phyloP scores from a whole-genome alignment of 2,329 filamentous ascomycete species.

The Fusarium bulbicola region DNA sequence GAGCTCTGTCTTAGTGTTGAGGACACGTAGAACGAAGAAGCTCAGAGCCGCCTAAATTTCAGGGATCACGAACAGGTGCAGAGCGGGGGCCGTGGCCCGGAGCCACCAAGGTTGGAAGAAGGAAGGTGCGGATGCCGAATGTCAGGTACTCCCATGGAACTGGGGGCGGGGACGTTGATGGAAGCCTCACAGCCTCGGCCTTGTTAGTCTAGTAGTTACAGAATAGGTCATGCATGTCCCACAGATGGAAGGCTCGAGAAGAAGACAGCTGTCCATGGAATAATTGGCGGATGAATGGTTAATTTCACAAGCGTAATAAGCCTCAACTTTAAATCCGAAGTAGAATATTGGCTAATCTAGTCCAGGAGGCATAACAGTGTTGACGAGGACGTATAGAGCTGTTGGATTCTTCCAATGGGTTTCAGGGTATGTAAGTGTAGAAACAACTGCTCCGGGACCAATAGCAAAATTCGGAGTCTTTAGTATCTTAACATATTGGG shows the following conservation, averaged over 20 bases:
- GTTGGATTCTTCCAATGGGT: neutral
- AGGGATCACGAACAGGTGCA: conserved; percentile 39
- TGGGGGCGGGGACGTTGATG: conserved; percentile 24
- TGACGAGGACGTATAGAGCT: conserved; percentile 3
- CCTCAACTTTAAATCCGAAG: neutral
- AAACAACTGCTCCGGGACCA: neutral
- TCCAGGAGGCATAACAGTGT: neutral
- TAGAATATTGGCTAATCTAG: neutral
- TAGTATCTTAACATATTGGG: too few relatives aligned
- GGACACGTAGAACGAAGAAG: conserved; percentile 49
- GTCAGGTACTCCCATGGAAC: conserved; percentile 23
- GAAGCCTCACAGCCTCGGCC: conserved; percentile 16
- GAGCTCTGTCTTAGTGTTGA: conserved; percentile 43
- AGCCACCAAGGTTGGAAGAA: conserved; percentile 34
- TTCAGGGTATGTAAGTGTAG: neutral
- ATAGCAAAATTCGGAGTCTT: neutral
- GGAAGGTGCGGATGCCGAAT: conserved; percentile 34
- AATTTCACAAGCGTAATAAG: neutral
- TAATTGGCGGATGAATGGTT: conserved; percentile 7
- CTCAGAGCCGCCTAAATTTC: conserved; percentile 38
- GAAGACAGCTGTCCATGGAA: conserved; percentile 5
- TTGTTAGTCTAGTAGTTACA: neutral
- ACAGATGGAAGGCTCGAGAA: conserved; percentile 39
- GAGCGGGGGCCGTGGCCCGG: conserved; percentile 27
- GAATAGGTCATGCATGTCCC: conserved; percentile 6